phyloP scores from a whole-genome alignment of 768 basidiomycete species.

The Chiua virens region DNA sequence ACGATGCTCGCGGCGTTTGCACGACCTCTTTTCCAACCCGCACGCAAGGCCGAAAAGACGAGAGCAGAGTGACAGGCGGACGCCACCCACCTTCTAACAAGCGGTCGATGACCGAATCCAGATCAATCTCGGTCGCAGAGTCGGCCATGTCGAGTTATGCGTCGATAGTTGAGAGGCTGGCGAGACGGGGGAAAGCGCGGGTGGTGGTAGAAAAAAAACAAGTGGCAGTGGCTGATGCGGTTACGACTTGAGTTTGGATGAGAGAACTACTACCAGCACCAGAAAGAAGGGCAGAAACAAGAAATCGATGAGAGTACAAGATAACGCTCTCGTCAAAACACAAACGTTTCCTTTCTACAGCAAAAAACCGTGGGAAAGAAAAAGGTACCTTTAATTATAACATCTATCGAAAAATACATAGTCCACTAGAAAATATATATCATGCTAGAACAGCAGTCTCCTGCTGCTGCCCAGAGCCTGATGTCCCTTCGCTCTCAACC shows the following conservation, averaged over 20 bases:
- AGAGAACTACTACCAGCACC: conserved; percentile 27
- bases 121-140: conserved; percentile 89
- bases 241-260: no score
- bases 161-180: conserved; percentile 15
- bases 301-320: conserved; percentile 35
- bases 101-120: conserved; percentile 99
- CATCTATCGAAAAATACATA: background rate
- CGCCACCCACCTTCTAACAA: conserved; percentile 87
- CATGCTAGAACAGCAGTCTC: no score
- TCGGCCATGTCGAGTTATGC: conserved; percentile 60
- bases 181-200: conserved; percentile 13
- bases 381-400: background rate
- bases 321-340: conserved; percentile 27
- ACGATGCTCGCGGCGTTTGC: background rate
- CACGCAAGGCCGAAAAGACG: conserved; percentile 12
- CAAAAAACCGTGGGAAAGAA: conserved; percentile 30
- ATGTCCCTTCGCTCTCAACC: conserved; percentile 5
- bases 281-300: conserved; percentile 11
- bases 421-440: background rate
- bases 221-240: conserved; percentile 15
- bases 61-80: conserved; percentile 22
- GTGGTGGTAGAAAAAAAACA: conserved; percentile 28
- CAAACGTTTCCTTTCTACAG: background rate
- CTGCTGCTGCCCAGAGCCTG: no score
- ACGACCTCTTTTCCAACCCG: background rate